Evolutionary conservation across 331 rosid genomes (phyloP), one percentile per base, ranked within the genome.

Genomic region (Cydonia oblonga): DNA sequence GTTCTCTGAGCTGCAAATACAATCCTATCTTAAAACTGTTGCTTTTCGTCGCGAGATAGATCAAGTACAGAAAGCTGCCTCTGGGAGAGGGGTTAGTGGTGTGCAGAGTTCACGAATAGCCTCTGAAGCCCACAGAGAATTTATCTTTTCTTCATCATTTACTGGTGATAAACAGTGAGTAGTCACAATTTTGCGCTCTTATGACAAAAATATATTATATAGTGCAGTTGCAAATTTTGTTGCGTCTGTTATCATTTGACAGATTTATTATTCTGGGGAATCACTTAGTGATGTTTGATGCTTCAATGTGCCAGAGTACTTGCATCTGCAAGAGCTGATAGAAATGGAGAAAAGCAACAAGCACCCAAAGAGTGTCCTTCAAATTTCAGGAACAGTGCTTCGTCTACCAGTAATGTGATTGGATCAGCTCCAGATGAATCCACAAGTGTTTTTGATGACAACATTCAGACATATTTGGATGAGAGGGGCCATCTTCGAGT

Each of bases 11-110:
- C 86, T 93, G 73, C 98, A 93, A 86, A 90, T 93, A 76, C 89
- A 90, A 74, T 88, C 98, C 61, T 93, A 93, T 79, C 97, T 93
- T 73, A 93, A 93, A 85, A 89, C 97, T 78, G 98, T 93, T 79
- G 89, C 98, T 84, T 90, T 93, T 80, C 96, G 98, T 26, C 90
- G 97, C 59, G 98, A 93, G 86, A 93, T 93, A 72, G 82, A 90
- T 82, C 87, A 79, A 84, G 97, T 90, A 76, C 98, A 93, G 85
- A 93, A 93, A 82, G 84, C 88, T 74, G 91, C 98, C 69, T 59
- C 86, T 66, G 98, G 96, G 57, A 81, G 91, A 66, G 96, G 89
- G 53, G 89, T 90, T 70, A 90, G 76, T 70, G 98, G 98, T 69
- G 85, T 93, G 61, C 97, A 89, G 62, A 89, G 95, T 75, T 93